A percentile compares a stretch with the other conserved stretches of the same genome.
These are phyloP conservation scores for Tylopilus subfusipes DNA, from an alignment of 768 basidiomycete species.

Conservation along the genomic window DNA sequence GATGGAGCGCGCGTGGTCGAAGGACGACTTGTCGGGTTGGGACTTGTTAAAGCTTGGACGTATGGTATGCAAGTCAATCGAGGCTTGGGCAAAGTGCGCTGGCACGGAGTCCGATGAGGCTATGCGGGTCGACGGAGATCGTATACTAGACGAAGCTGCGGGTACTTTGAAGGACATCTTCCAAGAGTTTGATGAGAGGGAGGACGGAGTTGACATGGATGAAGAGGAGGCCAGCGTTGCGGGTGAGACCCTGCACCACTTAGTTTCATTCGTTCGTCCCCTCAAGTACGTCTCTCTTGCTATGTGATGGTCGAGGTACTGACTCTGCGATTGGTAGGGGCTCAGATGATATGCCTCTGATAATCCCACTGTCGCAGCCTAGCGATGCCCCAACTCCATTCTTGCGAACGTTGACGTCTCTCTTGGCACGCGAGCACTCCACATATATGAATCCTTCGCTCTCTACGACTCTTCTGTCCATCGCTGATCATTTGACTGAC, in stretches of 20 bases:
- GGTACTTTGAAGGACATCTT: constrained; percentile 69
- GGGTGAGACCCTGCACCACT: constrained; percentile 56
- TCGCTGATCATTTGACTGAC: constrained; percentile 70
- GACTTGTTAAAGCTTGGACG: constrained; percentile 58
- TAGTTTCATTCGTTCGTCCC: constrained; percentile 54
- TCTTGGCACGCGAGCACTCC: constrained; percentile 62
- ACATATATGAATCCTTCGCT: constrained; percentile 58
- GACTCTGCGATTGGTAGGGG: constrained; percentile 34
- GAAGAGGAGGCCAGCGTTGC: constrained; percentile 67
- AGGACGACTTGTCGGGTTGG: constrained; percentile 65
- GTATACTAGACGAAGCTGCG: constrained; percentile 65
- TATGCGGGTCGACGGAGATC: constrained; percentile 42
- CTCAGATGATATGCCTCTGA: constrained; percentile 41
- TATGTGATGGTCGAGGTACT: neutral
- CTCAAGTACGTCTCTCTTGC: constrained; percentile 46
- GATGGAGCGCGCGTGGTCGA: constrained; percentile 72
- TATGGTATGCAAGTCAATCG: constrained; percentile 50
- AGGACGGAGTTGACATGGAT: constrained; percentile 53
- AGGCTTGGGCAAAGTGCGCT: constrained; percentile 51
- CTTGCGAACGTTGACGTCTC: constrained; percentile 55
- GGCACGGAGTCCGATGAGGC: constrained; percentile 28
- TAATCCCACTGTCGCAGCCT: constrained; percentile 53
- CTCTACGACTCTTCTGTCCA: constrained; percentile 58
- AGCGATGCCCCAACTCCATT: constrained; percentile 56
- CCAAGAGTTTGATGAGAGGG: constrained; percentile 66